A percentile compares a stretch with the other conserved stretches of the same genome.
Conservation (phyloP, 495 filamentous ascomycete species). For the Neohortaea acidophila region DNA sequence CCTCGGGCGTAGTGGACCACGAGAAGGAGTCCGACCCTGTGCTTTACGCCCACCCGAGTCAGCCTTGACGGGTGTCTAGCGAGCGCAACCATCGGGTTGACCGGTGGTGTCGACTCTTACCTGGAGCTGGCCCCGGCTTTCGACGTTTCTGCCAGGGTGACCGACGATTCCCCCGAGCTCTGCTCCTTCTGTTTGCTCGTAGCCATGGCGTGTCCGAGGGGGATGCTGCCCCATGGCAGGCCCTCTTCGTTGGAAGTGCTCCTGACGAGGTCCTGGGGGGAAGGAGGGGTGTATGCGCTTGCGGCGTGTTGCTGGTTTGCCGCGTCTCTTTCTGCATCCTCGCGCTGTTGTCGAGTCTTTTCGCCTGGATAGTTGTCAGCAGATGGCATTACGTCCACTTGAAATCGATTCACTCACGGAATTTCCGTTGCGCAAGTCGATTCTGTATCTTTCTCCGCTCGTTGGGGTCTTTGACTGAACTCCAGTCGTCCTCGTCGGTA, state of each 20-base stretch:
- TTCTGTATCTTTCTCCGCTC: conserved; percentile 30
- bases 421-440: conserved; percentile 28
- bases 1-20: conserved; percentile 26
- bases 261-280: conserved; percentile 35
- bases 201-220: conserved; percentile 38
- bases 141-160: conserved; percentile 25
- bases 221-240: conserved; percentile 48
- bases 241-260: conserved; percentile 41
- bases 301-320: conserved; percentile 42
- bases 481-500: conserved; percentile 25
- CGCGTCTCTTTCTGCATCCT: conserved; percentile 39
- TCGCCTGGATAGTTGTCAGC: conserved; percentile 31
- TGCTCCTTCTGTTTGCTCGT: conserved; percentile 34
- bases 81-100: too few relatives aligned
- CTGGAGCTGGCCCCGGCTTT: conserved; percentile 23
- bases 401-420: conserved; percentile 21
- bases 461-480: conserved; percentile 23
- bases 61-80: too few relatives aligned
- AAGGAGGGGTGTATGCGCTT: conserved; percentile 39
- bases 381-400: background rate
- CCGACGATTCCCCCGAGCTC: conserved; percentile 18
- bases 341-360: conserved; percentile 42
- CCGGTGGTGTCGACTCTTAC: too few relatives aligned
- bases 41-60: background rate
- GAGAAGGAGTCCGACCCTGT: conserved; percentile 24